Base-by-base conservation (phyloP, 805 yeast genomes). In the Lipomyces yamanashiensis region DNA sequence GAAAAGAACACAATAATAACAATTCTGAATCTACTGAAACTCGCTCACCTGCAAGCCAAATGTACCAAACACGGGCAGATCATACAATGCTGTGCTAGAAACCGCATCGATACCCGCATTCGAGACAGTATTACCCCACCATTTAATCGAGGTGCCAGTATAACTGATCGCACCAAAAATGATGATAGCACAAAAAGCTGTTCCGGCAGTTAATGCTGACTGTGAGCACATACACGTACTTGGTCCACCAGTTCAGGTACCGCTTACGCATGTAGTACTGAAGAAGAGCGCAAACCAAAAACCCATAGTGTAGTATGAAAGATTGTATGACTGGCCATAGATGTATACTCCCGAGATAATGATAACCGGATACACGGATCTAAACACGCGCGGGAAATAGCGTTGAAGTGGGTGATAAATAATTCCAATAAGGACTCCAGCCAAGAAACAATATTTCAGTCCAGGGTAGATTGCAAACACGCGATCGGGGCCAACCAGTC, bases 231-330 rank as follows among this genome's bases (percentile, higher is more conserved):
- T 85, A 87, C 73, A 86, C 87, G 74, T 87, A 87, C 74, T 87
- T 87, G 40, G 86, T 85, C 92, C 92, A 87, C 92, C 92, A 87
- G 54, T 79, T 76, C 52, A 82, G 77, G 76, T 84, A 85, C 63
- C 79, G 77, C 55, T 83, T 78, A 64, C 84, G 85, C 58, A 87
- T 74, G 70, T 80, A 79, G 74, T 79, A 85, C 77, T 85, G 77
- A 86, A 87, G 7, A 79, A 58, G 66, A 80, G 80, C 6, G 89
- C 87, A 47, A 66, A 39, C 58, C 59, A 62, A 33, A 58, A 47
- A 3, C 66, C 66, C 44, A 37, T 45, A 10, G 44, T 53, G 56
- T 62, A 62, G 59, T 62, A 62, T 17, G 59, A 33, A 41, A 40
- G 28, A 36, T 62, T 62, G 41, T 62, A 58, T 15, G 61, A 41